Conservation (phyloP, 345 rosid species). For the Hibiscus mutabilis region DNA sequence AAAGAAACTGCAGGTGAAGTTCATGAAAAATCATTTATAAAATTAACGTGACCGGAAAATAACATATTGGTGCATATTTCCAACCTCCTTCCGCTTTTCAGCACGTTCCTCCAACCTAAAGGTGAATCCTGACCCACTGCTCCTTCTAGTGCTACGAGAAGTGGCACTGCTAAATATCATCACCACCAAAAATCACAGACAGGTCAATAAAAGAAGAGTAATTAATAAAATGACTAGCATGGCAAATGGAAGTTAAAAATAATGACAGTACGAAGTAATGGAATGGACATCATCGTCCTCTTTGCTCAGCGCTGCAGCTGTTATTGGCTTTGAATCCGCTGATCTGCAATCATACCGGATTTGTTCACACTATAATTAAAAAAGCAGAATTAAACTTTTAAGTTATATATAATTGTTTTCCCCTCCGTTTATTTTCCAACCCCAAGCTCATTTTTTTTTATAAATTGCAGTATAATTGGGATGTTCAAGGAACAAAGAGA, state of each 20-base stretch:
- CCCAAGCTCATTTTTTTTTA: no score
- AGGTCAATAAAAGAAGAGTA: background rate
- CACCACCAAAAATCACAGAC: background rate
- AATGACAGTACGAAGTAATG: constrained; percentile 61
- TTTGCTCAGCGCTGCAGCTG: constrained; percentile 35
- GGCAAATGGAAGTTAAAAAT: constrained; percentile 6
- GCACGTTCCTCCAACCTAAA: constrained; percentile 95
- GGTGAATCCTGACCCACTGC: constrained; percentile 67
- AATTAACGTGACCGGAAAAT: constrained; percentile 2
- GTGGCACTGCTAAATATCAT: constrained; percentile 49
- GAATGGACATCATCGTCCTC: constrained; percentile 88
- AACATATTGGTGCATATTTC: constrained; percentile 7
- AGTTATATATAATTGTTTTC: no score
- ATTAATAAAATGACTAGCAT: background rate
- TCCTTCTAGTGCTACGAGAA: constrained; percentile 45
- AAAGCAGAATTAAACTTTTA: background rate
- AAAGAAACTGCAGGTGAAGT: constrained; percentile 52
- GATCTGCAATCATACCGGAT: constrained; percentile 35
- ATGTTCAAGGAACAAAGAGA: no score
- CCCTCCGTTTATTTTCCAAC: no score
- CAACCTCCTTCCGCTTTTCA: constrained; percentile 90
- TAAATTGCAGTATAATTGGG: no score
- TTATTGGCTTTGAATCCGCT: constrained; percentile 38
- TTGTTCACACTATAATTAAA: background rate
- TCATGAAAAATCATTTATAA: background rate